Evolutionary conservation across 352 stramenopile genomes (phyloP), one percentile per base, ranked within the genome.

Genomic region (Phytophthora pisi): DNA sequence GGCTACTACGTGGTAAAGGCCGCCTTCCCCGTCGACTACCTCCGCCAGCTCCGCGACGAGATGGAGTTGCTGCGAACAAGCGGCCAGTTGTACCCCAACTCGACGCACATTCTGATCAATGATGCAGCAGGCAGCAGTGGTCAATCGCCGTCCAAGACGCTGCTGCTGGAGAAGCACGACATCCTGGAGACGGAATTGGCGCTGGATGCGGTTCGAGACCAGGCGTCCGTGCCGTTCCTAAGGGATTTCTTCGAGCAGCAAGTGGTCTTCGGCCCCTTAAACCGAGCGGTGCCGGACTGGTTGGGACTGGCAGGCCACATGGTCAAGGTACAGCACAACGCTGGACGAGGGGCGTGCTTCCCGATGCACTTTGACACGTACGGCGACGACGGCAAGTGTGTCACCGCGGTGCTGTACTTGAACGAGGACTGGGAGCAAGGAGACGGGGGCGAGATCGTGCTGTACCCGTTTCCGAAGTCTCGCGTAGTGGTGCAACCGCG

Each of bases 291-390:
- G 53, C 82, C 78, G 2, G 2, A 59, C 9, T 88, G 84, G 79
- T 55, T 93, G 13, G 65, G 57, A 10, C 59, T 92, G 16, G 56
- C 58, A 13, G 75, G 68, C 10, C 75, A 85, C 52, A 90, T 92
- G 81, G 54, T 93, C 56, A 95, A 97, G 67, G 64, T 96, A 10
- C 89, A 97, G 66, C 79, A 85, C 55, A 97, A 92, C 54, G 72
- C 86, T 52, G 89, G 89, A 51, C 53, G 64, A 53, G 86, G 88
- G 15, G 89, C 86, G 2, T 96, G 88, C 66, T 97, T 97, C 57
- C 89, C 89, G 0, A 78, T 91, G 72, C 89, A 97, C 57, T 96
- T 92, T 46, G 89, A 97, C 67, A 86, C 88, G 36, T 93, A 92
- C 55, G 88, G 87, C 1, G 81, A 90, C 66, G 84, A 93, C 47